Evolutionary conservation across 2,329 filamentous ascomycete species (phyloP).

Genomic region (Periconia sp.): DNA sequence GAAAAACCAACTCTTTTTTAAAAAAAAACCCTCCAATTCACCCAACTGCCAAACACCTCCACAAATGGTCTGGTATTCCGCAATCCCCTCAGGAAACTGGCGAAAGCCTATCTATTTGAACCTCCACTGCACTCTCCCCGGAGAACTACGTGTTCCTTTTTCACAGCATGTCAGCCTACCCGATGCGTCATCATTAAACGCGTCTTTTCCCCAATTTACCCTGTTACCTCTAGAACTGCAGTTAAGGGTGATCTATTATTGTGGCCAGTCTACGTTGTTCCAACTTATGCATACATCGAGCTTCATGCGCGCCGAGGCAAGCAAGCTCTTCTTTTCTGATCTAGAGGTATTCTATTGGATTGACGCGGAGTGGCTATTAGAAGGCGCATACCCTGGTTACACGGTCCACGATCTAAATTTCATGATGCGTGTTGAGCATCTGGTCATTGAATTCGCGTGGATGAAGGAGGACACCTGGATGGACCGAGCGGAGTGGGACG

Average conservation of each 20-base stretch:
- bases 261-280: slow-evolving; percentile 6
- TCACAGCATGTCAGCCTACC: slow-evolving; percentile 1
- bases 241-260: slow-evolving; percentile 3
- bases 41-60: too few species aligned
- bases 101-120: slow-evolving; percentile 7
- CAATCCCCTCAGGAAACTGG: slow-evolving; percentile 7
- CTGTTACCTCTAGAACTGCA: slow-evolving; percentile 7
- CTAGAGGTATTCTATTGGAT: slow-evolving; percentile 3
- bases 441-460: neutral
- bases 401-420: neutral
- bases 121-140: slow-evolving; percentile 1
- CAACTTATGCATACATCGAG: slow-evolving; percentile 7
- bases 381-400: slow-evolving; percentile 1
- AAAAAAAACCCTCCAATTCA: too few species aligned
- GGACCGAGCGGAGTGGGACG: neutral
- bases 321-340: slow-evolving; percentile 7
- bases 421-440: neutral
- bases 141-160: slow-evolving; percentile 8
- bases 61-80: slow-evolving; percentile 1
- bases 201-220: slow-evolving; percentile 5
- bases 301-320: slow-evolving; percentile 2
- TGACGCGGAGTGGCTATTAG: slow-evolving; percentile 1
- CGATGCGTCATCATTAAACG: neutral
- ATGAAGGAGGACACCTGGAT: neutral
- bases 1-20: too few species aligned